Base-by-base conservation (phyloP, 1,284 basidiomycete species). In the Rhodotorula mucilaginosa region DNA sequence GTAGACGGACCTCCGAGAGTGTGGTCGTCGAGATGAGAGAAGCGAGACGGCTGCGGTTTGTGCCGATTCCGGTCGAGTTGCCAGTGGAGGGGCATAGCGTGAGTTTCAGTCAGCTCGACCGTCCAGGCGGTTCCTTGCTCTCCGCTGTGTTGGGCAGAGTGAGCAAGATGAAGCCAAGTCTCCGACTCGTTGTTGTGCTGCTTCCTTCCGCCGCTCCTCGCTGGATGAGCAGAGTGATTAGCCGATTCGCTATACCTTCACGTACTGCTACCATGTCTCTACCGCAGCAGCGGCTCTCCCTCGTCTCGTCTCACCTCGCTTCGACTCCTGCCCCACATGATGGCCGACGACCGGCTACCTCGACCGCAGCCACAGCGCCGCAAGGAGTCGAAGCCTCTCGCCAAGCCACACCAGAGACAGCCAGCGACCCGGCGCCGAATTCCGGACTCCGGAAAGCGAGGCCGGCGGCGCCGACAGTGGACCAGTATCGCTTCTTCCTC, bases 401-500 rank as follows among this genome's bases (percentile, higher is more conserved):
- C 19, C 39, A 44, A 10, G 39, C 51, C 8, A 16, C 51, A 52
- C 21, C 19, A 52, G 51, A 10, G n/a, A 12, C 19, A 2, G 23
- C 51, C 8, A 21, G 15, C 21, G 51, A 13, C n/a, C 5, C 10
- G 10, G 51, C 12, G n/a, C 19, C 19, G 23, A n/a, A 51, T 8
- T 2, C 49, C 49, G 49, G 19, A 10, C 6, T 10, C 7, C 19
- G 49, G 49, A 51, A 23, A 8, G 18, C 31, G 23, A 21, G 63
- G 5, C 63, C 54, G 10, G 26, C 13, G 16, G 26, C 63, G 3
- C 63, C 63, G 5, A 18, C 26, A 3, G 58, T 64, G 19, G 49
- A 7, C 18, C 49, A 56, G 29, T 74, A 52, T 48, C 26, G 52
- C 21, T 74, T 61, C 64, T 74, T 68, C n/a, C 21, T 69, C 4